Evolutionary conservation across 768 basidiomycete genomes (phyloP).

Genomic region (Calocybe indica): DNA sequence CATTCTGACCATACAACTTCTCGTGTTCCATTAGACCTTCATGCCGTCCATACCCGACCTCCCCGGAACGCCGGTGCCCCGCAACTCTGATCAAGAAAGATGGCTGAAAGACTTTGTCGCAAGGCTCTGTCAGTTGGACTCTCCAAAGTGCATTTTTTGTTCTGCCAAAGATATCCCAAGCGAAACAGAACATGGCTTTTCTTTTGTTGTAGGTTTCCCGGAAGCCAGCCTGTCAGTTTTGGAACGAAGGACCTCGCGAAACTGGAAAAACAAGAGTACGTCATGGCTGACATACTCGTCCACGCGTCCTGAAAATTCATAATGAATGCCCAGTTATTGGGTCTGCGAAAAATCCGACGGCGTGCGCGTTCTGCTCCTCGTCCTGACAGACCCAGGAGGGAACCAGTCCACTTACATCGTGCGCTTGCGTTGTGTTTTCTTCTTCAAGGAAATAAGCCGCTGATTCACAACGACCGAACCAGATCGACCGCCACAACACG

Average conservation of each 20-base stretch:
- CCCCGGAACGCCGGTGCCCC: slow-evolving; percentile 54
- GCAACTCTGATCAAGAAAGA: slow-evolving; percentile 51
- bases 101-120: slow-evolving; percentile 67
- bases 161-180: slow-evolving; percentile 1
- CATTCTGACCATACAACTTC: slow-evolving; percentile 1
- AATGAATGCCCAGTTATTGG: slow-evolving; percentile 69
- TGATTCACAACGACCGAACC: background rate
- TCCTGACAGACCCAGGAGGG: slow-evolving; percentile 52
- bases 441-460: background rate
- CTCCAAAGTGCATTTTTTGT: slow-evolving; percentile 46
- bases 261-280: slow-evolving; percentile 81
- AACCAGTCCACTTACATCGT: slow-evolving; percentile 74
- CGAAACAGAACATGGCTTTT: background rate
- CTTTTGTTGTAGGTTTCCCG: slow-evolving; percentile 68
- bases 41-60: slow-evolving; percentile 66
- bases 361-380: slow-evolving; percentile 79
- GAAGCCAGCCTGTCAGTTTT: slow-evolving; percentile 95
- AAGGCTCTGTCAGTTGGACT: slow-evolving; percentile 55
- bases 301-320: background rate
- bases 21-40: slow-evolving; percentile 1
- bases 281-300: slow-evolving; percentile 5
- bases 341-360: slow-evolving; percentile 99
- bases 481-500: slow-evolving; percentile 94
- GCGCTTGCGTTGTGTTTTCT: slow-evolving; percentile 19
- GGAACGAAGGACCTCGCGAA: slow-evolving; percentile 58